phyloP scores from a whole-genome alignment of 2,329 filamentous ascomycete species.

The Cladophialophora exuberans region DNA sequence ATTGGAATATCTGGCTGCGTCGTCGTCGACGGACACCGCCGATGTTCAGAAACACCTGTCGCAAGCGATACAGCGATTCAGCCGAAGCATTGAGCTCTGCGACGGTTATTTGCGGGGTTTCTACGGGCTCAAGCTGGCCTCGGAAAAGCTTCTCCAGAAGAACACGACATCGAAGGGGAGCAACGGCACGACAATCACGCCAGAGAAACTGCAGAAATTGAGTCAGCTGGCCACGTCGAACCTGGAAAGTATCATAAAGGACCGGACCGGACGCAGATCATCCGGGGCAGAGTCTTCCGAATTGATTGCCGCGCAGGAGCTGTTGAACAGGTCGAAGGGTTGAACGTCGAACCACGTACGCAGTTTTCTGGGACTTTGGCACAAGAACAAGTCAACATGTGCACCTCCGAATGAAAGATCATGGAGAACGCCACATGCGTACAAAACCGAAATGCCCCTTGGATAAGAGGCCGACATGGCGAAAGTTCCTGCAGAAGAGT shows the following conservation, averaged over 20 bases:
- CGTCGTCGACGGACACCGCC: slow-evolving; percentile 39
- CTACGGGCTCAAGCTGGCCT: slow-evolving; percentile 75
- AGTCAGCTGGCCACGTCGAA: slow-evolving; percentile 42
- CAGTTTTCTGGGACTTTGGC: slow-evolving; percentile 2
- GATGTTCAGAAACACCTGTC: slow-evolving; percentile 58
- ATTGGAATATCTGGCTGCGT: slow-evolving; percentile 66
- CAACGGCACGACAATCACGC: slow-evolving; percentile 10
- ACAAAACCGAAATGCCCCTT: not conserved
- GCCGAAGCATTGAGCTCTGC: slow-evolving; percentile 88
- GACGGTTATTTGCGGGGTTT: slow-evolving; percentile 90
- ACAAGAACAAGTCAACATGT: not conserved
- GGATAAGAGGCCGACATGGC: not conserved
- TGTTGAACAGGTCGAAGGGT: slow-evolving; percentile 39
- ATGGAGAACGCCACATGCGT: slow-evolving; percentile 16
- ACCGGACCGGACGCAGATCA: slow-evolving; percentile 37
- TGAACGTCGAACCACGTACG: slow-evolving; percentile 23
- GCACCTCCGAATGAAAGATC: slow-evolving; percentile 12
- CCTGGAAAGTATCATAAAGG: slow-evolving; percentile 43
- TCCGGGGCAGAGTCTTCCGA: slow-evolving; percentile 43
- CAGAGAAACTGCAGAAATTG: slow-evolving; percentile 36
- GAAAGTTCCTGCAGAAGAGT: slow-evolving; percentile 24
- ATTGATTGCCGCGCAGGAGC: slow-evolving; percentile 45
- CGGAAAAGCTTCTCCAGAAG: slow-evolving; percentile 28
- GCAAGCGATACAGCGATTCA: slow-evolving; percentile 82
- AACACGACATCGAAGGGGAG: slow-evolving; percentile 18